Evolutionary conservation across 495 filamentous ascomycete genomes (phyloP), one percentile per base, ranked within the genome.

Genomic region (Filosporella fistucella): DNA sequence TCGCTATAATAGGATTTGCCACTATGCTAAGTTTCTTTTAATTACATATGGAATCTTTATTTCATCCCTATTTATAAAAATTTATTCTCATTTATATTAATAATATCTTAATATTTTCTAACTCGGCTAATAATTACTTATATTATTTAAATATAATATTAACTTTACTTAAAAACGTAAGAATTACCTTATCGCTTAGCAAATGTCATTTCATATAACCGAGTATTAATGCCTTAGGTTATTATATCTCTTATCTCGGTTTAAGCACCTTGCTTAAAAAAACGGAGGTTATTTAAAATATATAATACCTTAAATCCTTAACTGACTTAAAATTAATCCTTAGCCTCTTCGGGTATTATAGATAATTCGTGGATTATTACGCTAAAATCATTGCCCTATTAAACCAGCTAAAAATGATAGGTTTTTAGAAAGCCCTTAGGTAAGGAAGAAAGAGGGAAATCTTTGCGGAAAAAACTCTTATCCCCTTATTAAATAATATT

Each of bases 161-260:
- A 40, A 6, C 7, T 21, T 8, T 40, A 21, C 21, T 40, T 8
- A 21, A 40, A 21, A 18, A 40, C 7, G 18, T 40, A 21, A 22
- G 21, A 4, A 20, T 40, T 21, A 40, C 17, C 4, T 21, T 40
- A 40, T 17, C n/a, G 3, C n/a, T 40, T 3, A 14, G 16, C 13
- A 40, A 40, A n/a, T 40, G 18, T 18, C 23, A 40, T 18, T 40
- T 40, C 23, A 40, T 40, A 40, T 40, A 40, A 21, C 37, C n/a
- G n/a, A 20, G 7, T 18, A 40, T 40, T 20, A 7, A 40, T 20
- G 37, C 18, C 18, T n/a, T 40, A 40, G n/a, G 37, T 5, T 40
- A 40, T 21, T 4, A 40, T 5, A 18, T 40, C 3, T 40, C 4
- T 21, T 20, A 18, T 3, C 37, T 40, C 11, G 21, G 21, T 3